Evolutionary conservation across 176 grass and related monocot species (phyloP).

Genomic region (Olyra latifolia): DNA sequence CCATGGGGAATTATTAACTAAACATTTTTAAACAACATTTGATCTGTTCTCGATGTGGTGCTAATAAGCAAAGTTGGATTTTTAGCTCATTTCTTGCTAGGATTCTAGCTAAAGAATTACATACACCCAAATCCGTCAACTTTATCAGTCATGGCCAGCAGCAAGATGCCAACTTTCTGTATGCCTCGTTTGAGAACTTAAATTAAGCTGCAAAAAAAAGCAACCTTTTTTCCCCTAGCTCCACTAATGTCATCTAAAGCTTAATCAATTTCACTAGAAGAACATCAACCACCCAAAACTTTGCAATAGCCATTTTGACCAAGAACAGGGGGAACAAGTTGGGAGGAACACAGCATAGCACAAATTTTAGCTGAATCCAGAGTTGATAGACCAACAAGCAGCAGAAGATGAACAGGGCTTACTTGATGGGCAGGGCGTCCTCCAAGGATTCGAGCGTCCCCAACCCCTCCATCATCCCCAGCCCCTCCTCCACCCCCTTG

Average conservation of each 20-base stretch:
- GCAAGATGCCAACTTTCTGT: constrained; percentile 3
- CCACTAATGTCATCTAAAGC: constrained; percentile 9
- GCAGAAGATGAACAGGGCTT: not conserved
- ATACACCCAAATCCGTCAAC: not conserved
- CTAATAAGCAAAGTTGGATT: not conserved
- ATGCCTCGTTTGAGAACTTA: not conserved
- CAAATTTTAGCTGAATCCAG: not conserved
- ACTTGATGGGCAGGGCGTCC: constrained; percentile 68
- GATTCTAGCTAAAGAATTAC: not conserved
- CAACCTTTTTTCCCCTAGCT: not conserved
- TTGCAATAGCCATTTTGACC: not conserved
- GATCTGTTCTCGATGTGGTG: not conserved
- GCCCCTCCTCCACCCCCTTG: constrained; percentile 11
- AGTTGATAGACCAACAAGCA: not conserved
- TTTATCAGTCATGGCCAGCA: not conserved
- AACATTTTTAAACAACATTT: not conserved
- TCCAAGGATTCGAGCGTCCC: constrained; percentile 54
- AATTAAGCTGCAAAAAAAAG: not conserved
- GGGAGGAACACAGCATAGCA: not conserved
- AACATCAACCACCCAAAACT: not conserved
- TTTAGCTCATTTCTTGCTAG: not conserved
- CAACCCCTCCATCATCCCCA: constrained; percentile 32
- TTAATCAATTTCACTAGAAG: not conserved
- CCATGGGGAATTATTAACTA: not conserved
- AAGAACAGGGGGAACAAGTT: not conserved